Evolutionary conservation across 495 filamentous ascomycete genomes (phyloP).

Genomic region (Thozetella sp.): DNA sequence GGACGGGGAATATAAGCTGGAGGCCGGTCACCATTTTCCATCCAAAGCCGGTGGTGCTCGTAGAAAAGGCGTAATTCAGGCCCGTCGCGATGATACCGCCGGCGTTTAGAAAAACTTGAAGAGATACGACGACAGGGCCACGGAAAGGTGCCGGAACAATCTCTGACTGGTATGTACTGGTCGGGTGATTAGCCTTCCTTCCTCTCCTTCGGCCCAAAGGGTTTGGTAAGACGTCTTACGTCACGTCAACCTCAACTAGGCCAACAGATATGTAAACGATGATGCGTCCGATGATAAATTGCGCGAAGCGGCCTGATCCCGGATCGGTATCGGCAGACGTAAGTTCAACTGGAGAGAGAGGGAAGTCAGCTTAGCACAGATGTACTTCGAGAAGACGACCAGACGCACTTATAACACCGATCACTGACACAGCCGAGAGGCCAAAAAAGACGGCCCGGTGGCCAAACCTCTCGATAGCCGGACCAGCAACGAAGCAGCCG

Average conservation of each 20-base stretch:
- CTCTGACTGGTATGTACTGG: conserved; percentile 3
- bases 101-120: conserved; percentile 1
- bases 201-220: too few relatives aligned
- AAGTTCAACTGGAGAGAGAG: background rate
- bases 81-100: background rate
- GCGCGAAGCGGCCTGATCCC: background rate
- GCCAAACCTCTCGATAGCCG: conserved; percentile 1
- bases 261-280: background rate
- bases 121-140: background rate
- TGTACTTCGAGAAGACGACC: background rate
- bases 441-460: background rate
- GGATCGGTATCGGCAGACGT: background rate
- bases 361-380: background rate
- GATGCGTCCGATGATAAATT: conserved; percentile 3
- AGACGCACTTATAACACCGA: background rate
- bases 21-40: conserved; percentile 3
- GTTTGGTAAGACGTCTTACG: background rate
- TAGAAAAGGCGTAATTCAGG: background rate
- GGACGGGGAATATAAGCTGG: conserved; percentile 4
- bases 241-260: conserved; percentile 2
- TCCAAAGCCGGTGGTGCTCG: background rate
- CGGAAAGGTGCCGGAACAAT: conserved; percentile 2
- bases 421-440: background rate
- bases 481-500: conserved; percentile 1
- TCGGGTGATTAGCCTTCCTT: too few relatives aligned